Evolutionary conservation across 2,329 filamentous ascomycete species (phyloP).

Genomic region (Pseudogymnoascus sp.): DNA sequence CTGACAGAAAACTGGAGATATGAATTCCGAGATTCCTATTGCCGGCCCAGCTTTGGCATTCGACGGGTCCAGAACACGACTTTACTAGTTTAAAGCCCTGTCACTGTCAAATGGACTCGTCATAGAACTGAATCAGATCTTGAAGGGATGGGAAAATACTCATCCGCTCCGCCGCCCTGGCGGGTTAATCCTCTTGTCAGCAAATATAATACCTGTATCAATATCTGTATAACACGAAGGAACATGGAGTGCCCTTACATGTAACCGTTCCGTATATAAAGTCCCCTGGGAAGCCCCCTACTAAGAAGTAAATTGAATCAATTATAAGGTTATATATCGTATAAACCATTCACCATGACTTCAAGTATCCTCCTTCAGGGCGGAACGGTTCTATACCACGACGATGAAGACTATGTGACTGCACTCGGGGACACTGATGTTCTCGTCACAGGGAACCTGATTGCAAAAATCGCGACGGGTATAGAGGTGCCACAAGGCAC

Average conservation of each 20-base stretch:
- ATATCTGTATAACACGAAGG: neutral
- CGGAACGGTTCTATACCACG: slow-evolving; percentile 32
- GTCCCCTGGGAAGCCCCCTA: neutral
- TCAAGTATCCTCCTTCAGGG: slow-evolving; percentile 29
- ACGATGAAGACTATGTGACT: slow-evolving; percentile 26
- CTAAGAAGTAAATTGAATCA: neutral
- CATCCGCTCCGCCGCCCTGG: neutral
- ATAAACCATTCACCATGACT: neutral
- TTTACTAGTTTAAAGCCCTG: neutral
- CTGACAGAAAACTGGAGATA: neutral
- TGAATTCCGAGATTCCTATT: neutral
- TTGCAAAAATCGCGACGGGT: slow-evolving; percentile 27
- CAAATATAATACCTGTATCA: neutral
- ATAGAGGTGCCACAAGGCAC: slow-evolving; percentile 19
- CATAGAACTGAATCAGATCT: neutral
- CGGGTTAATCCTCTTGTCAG: neutral
- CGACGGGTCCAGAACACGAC: neutral
- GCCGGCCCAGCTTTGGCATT: neutral
- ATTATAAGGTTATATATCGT: neutral
- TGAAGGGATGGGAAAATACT: neutral
- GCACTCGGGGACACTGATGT: slow-evolving; percentile 25
- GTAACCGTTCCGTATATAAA: neutral
- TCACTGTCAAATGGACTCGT: neutral
- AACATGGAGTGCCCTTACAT: neutral
- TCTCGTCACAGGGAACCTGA: slow-evolving; percentile 27